phyloP scores from a whole-genome alignment of 1,284 basidiomycete genomes.

The Baeospora myosura region DNA sequence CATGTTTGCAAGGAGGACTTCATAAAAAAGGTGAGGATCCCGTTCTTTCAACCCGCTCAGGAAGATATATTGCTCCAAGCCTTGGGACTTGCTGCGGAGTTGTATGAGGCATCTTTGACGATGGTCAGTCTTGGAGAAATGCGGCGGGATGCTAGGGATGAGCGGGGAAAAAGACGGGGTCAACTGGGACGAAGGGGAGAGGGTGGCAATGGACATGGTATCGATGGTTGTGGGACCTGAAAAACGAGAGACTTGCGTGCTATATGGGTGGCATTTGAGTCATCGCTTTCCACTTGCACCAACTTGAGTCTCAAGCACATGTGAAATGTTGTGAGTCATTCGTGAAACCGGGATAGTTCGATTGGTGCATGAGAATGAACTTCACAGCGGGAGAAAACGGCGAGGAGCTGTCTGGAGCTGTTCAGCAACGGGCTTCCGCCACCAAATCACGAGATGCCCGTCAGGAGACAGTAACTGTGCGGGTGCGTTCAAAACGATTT shows the following conservation, averaged over 20 bases:
- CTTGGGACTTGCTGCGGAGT: conserved; percentile 65
- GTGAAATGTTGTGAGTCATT: neutral
- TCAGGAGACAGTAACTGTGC: neutral
- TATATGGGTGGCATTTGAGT: neutral
- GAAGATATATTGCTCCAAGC: conserved; percentile 79
- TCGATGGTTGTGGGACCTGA: neutral
- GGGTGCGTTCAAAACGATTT: neutral
- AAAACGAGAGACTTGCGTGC: neutral
- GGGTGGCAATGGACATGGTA: neutral
- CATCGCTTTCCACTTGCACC: neutral
- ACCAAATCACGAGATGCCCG: neutral
- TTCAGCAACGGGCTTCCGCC: too few relatives aligned
- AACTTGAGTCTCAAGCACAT: too few relatives aligned
- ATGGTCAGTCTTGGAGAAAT: conserved; percentile 46
- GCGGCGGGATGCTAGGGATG: conserved; percentile 37
- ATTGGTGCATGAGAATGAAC: too few relatives aligned
- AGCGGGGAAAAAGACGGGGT: conserved; percentile 7
- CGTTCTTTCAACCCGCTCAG: conserved; percentile 67
- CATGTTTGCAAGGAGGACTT: conserved; percentile 59
- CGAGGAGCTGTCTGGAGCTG: too few relatives aligned
- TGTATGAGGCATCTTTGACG: conserved; percentile 60
- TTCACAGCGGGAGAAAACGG: too few relatives aligned
- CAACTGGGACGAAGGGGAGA: neutral
- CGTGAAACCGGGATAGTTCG: too few relatives aligned
- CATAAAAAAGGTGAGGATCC: conserved; percentile 72